Evolutionary conservation across 2,329 filamentous ascomycete genomes (phyloP).

Genomic region (Penicillium griseofulvum): DNA sequence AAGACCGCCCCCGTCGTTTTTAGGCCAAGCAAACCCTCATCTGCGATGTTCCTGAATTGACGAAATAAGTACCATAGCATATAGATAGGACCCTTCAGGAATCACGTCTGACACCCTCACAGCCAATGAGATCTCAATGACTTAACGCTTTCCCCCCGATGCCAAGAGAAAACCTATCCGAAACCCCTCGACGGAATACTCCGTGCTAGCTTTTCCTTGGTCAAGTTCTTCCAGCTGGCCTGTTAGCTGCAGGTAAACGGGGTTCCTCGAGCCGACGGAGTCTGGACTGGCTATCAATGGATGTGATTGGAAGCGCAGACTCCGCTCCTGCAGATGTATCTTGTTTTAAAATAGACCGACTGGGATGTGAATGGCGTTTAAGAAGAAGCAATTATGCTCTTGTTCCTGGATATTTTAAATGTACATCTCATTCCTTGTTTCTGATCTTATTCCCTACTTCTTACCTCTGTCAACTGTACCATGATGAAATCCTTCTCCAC

Average conservation of each 20-base stretch:
- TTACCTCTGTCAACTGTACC: not conserved
- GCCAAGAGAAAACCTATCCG: conserved; percentile 1
- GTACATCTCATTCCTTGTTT: not conserved
- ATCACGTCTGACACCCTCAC: not conserved
- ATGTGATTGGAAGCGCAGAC: conserved; percentile 1
- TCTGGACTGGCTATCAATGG: not conserved
- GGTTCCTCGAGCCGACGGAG: not conserved
- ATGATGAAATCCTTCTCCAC: conserved; percentile 5
- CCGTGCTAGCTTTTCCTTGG: not conserved
- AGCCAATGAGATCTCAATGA: not conserved
- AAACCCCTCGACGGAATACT: not conserved
- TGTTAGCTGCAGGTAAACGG: not conserved
- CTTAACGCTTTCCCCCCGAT: not conserved
- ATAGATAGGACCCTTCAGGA: not conserved
- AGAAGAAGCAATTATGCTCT: not conserved
- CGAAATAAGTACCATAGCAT: not conserved
- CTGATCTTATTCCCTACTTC: not conserved
- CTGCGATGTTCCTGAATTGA: conserved; percentile 13
- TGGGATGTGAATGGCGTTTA: not conserved
- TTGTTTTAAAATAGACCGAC: conserved; percentile 3
- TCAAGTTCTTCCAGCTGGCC: not conserved
- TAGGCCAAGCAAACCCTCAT: conserved; percentile 4
- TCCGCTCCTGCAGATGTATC: conserved; percentile 1
- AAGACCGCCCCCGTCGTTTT: not conserved
- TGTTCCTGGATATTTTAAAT: not conserved